phyloP scores from a whole-genome alignment of 2,329 filamentous ascomycete species.

The Fusarium xylarioides region DNA sequence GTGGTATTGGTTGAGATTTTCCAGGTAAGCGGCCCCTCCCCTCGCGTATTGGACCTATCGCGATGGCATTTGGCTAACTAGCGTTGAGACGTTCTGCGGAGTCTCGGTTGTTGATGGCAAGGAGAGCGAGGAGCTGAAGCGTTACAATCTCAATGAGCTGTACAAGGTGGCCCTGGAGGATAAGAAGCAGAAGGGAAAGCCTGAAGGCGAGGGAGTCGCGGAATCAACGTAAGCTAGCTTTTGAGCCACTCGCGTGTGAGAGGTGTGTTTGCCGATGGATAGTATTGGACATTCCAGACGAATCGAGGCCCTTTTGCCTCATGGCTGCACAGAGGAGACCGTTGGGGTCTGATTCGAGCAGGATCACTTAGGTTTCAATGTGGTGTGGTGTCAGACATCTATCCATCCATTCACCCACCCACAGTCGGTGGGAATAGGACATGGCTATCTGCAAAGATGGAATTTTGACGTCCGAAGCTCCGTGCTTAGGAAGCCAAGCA shows the following conservation, averaged over 20 bases:
- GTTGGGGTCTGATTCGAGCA: background rate
- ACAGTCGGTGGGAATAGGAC: background rate
- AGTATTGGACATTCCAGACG: constrained; percentile 5
- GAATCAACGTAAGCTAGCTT: constrained; percentile 29
- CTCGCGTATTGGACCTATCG: constrained; percentile 34
- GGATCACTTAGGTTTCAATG: background rate
- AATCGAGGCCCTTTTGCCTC: constrained; percentile 1
- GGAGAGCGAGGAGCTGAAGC: constrained; percentile 78
- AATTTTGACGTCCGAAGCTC: background rate
- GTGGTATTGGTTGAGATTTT: constrained; percentile 84
- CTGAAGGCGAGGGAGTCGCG: constrained; percentile 24
- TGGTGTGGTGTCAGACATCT: background rate
- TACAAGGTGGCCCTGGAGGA: constrained; percentile 55
- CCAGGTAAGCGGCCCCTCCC: constrained; percentile 63
- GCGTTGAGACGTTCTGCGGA: constrained; percentile 73
- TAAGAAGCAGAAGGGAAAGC: constrained; percentile 27
- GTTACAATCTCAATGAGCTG: constrained; percentile 81
- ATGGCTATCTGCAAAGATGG: background rate
- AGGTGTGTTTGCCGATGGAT: constrained; percentile 13
- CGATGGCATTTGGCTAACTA: constrained; percentile 31
- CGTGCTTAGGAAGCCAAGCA: background rate
- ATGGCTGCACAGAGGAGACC: constrained; percentile 11
- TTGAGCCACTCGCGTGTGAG: constrained; percentile 8
- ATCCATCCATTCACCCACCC: background rate
- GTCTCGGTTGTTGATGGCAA: constrained; percentile 78